phyloP scores from a whole-genome alignment of 495 filamentous ascomycete genomes.

The Penicillium cinerascens region DNA sequence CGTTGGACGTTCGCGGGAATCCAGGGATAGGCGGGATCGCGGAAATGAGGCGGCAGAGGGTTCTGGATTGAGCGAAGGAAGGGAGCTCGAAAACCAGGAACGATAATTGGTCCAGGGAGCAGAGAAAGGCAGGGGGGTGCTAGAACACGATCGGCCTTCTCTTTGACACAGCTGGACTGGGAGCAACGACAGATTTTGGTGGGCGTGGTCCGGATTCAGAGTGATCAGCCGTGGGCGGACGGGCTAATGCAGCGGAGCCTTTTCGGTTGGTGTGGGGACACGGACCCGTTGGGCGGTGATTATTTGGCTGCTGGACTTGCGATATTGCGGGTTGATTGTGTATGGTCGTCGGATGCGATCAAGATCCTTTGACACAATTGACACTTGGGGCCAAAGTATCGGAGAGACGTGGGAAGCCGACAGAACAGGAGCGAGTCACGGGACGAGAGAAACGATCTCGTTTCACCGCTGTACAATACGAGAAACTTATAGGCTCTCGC shows the following conservation, averaged over 20 bases:
- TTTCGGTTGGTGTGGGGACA: conserved; percentile 27
- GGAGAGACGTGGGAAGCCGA: background rate
- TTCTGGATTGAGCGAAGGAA: conserved; percentile 2
- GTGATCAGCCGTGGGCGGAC: conserved; percentile 34
- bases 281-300: conserved; percentile 3
- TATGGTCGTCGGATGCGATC: background rate
- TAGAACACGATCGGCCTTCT: conserved; percentile 20
- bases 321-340: background rate
- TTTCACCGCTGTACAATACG: background rate
- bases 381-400: background rate
- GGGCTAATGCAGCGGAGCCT: conserved; percentile 34
- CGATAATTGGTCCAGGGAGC: conserved; percentile 23
- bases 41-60: conserved; percentile 3
- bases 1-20: conserved; percentile 17
- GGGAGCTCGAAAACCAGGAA: conserved; percentile 8
- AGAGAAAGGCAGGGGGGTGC: conserved; percentile 14
- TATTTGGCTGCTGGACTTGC: background rate
- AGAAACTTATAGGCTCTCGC: background rate
- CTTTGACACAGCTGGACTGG: conserved; percentile 17
- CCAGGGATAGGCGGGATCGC: conserved; percentile 21
- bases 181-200: conserved; percentile 27
- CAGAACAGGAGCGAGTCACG: background rate
- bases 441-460: background rate
- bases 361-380: background rate
- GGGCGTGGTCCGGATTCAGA: conserved; percentile 28